Conservation (phyloP, 805 yeast genomes). For the Candida fluviatilis region DNA sequence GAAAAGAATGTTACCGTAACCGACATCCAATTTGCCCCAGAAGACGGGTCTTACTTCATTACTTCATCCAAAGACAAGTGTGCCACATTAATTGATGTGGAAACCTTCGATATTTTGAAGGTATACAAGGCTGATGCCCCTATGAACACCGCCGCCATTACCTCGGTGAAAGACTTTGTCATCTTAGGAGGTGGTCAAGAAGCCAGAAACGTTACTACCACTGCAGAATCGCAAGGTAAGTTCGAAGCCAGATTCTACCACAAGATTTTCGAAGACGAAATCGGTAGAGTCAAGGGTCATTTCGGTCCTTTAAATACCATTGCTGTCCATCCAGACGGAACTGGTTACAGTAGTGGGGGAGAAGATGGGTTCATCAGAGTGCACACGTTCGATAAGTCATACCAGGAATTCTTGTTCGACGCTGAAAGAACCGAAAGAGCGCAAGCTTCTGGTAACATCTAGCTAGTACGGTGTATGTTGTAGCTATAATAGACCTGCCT, state of each 20-base stretch:
- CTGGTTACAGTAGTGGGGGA: slow-evolving; percentile 93
- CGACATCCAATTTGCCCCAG: slow-evolving; percentile 80
- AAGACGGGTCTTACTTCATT: slow-evolving; percentile 83
- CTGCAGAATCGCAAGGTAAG: slow-evolving; percentile 88
- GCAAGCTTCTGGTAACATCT: slow-evolving; percentile 28
- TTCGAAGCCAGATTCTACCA: slow-evolving; percentile 96
- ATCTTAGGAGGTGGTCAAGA: slow-evolving; percentile 99
- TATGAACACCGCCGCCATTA: slow-evolving; percentile 89
- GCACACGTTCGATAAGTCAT: slow-evolving; percentile 88
- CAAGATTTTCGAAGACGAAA: slow-evolving; percentile 90
- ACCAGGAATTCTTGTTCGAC: slow-evolving; percentile 90
- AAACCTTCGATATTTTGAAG: slow-evolving; percentile 66
- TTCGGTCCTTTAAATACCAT: slow-evolving; percentile 96
- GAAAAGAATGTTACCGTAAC: slow-evolving; percentile 50
- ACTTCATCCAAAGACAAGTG: slow-evolving; percentile 91
- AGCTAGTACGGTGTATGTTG: no score
- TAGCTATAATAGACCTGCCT: no score
- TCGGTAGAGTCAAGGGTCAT: slow-evolving; percentile 97
- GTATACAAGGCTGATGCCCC: slow-evolving; percentile 86
- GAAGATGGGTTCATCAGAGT: slow-evolving; percentile 97
- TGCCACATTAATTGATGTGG: slow-evolving; percentile 75
- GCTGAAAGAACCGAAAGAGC: slow-evolving; percentile 76
- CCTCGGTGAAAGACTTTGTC: slow-evolving; percentile 88
- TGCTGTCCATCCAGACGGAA: slow-evolving; percentile 92
- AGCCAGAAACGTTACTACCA: slow-evolving; percentile 97